Evolutionary conservation across 345 rosid species (phyloP).

Genomic region (Durio zibethinus): DNA sequence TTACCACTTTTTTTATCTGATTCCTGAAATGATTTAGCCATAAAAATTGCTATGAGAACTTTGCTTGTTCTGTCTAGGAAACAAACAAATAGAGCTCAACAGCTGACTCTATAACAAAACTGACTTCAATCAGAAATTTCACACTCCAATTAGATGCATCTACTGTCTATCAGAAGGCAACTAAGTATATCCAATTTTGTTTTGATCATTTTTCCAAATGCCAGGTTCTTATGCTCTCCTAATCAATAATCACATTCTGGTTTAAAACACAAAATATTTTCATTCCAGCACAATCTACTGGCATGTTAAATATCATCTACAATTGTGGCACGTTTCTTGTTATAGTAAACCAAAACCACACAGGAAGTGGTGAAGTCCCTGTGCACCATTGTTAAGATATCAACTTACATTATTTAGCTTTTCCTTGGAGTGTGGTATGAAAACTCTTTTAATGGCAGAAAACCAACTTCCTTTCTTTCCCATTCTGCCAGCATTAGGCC

Average conservation of each 20-base stretch:
- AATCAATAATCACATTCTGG: neutral
- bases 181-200: neutral
- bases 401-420: slow-evolving; percentile 62
- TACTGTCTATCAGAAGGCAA: neutral
- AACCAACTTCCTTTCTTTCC: slow-evolving; percentile 96
- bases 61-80: neutral
- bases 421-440: slow-evolving; percentile 65
- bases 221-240: neutral
- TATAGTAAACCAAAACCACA: neutral
- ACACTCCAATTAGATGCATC: neutral
- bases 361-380: neutral
- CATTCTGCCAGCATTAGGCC: slow-evolving; percentile 64
- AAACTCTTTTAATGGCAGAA: slow-evolving; percentile 86
- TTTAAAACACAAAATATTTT: neutral
- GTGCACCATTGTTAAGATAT: neutral
- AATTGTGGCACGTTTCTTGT: neutral
- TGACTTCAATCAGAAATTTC: neutral
- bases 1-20: slow-evolving; percentile 45
- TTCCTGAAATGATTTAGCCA: slow-evolving; percentile 42
- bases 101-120: neutral
- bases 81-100: neutral
- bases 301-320: neutral
- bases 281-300: neutral
- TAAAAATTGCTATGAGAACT: neutral
- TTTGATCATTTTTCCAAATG: neutral